phyloP scores from a whole-genome alignment of 2,329 filamentous ascomycete species.

The Neophaeococcomyces aloes region DNA sequence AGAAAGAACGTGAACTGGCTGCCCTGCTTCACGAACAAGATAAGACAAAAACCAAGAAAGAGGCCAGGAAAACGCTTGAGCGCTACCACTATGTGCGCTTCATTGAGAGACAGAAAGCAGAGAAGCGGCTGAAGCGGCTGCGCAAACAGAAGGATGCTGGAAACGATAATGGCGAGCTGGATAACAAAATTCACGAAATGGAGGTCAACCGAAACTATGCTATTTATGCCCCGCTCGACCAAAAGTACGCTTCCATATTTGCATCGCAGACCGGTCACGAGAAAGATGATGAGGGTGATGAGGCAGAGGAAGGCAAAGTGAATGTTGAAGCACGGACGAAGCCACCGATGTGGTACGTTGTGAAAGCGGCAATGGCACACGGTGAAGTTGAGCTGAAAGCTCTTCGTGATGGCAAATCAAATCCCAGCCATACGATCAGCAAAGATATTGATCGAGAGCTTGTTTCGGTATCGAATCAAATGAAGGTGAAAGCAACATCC shows the following conservation, averaged over 20 bases:
- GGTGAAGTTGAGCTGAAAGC: slow-evolving; percentile 29
- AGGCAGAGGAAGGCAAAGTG: slow-evolving; percentile 21
- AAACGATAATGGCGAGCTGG: slow-evolving; percentile 22
- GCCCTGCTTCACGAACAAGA: slow-evolving; percentile 47
- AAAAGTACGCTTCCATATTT: slow-evolving; percentile 50
- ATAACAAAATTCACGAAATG: slow-evolving; percentile 32
- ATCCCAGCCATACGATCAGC: too few species aligned
- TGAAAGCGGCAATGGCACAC: slow-evolving; percentile 36
- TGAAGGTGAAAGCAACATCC: too few species aligned
- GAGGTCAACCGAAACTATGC: slow-evolving; percentile 54
- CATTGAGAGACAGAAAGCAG: slow-evolving; percentile 42
- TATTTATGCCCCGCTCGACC: slow-evolving; percentile 49
- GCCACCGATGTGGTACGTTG: slow-evolving; percentile 34
- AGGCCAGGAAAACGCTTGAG: slow-evolving; percentile 46
- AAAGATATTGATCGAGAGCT: too few species aligned
- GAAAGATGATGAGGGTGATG: slow-evolving; percentile 22
- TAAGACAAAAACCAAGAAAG: slow-evolving; percentile 38
- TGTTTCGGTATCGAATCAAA: too few species aligned
- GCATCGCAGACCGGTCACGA: slow-evolving; percentile 21
- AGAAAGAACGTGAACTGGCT: slow-evolving; percentile 50
- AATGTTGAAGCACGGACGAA: slow-evolving; percentile 18
- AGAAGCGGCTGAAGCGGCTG: slow-evolving; percentile 37
- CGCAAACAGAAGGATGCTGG: slow-evolving; percentile 19
- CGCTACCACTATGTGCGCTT: slow-evolving; percentile 59
- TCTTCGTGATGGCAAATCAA: slow-evolving; percentile 31